Evolutionary conservation across 495 filamentous ascomycete species (phyloP).

Genomic region (Annulohypoxylon nitens): DNA sequence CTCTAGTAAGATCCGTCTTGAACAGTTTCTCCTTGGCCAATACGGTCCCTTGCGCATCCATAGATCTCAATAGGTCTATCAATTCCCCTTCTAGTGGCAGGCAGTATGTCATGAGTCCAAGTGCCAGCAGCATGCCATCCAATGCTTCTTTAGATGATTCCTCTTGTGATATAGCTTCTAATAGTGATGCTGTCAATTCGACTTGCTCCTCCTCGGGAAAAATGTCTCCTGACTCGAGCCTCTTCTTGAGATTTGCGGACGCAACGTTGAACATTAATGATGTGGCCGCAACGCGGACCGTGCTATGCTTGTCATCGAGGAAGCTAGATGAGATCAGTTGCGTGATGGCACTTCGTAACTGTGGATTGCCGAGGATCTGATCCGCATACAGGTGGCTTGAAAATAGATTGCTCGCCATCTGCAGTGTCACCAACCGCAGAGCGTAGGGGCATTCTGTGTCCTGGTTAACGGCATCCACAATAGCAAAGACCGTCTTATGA

Average conservation of each 20-base stretch:
- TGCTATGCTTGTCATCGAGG: slow-evolving; percentile 65
- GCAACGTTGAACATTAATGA: slow-evolving; percentile 88
- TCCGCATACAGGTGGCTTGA: slow-evolving; percentile 69
- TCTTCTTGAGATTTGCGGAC: slow-evolving; percentile 72
- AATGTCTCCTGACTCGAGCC: slow-evolving; percentile 69
- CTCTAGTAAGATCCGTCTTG: slow-evolving; percentile 68
- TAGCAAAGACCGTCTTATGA: slow-evolving; percentile 71
- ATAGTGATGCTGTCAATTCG: slow-evolving; percentile 78
- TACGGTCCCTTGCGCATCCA: slow-evolving; percentile 75
- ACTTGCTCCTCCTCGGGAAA: slow-evolving; percentile 78
- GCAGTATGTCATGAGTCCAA: slow-evolving; percentile 81
- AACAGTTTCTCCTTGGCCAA: slow-evolving; percentile 66
- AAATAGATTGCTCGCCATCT: slow-evolving; percentile 72
- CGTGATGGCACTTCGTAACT: slow-evolving; percentile 57
- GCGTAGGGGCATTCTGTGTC: slow-evolving; percentile 75
- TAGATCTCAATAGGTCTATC: slow-evolving; percentile 76
- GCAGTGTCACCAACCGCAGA: slow-evolving; percentile 82
- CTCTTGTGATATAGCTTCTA: slow-evolving; percentile 80
- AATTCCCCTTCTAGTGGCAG: slow-evolving; percentile 76
- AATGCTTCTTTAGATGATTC: slow-evolving; percentile 76
- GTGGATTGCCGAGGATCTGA: slow-evolving; percentile 55
- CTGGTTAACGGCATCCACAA: slow-evolving; percentile 71
- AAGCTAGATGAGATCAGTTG: slow-evolving; percentile 66
- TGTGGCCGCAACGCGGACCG: slow-evolving; percentile 78
- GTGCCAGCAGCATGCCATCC: slow-evolving; percentile 76